phyloP scores from a whole-genome alignment of 2,329 filamentous ascomycete species.

The Akanthomyces muscarius region DNA sequence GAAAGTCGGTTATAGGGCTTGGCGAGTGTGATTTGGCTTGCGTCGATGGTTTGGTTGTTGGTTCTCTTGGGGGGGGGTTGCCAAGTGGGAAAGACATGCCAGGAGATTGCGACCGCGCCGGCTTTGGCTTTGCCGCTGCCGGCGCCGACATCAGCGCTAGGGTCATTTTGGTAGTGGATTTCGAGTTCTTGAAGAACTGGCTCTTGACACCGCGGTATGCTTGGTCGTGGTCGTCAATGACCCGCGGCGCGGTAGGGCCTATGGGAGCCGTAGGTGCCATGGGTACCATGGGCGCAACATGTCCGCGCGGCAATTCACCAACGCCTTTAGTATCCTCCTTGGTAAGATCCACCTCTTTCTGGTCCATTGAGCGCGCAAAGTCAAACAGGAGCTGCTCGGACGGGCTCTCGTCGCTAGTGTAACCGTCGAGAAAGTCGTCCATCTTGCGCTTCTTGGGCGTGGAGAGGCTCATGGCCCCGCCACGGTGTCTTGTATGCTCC shows the following conservation, averaged over 20 bases:
- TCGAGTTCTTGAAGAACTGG: neutral
- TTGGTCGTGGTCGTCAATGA: neutral
- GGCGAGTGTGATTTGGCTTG: neutral
- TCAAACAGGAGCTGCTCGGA: constrained; percentile 25
- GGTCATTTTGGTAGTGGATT: neutral
- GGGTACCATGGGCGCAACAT: neutral
- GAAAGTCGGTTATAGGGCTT: neutral
- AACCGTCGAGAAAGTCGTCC: constrained; percentile 17
- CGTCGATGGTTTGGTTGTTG: neutral
- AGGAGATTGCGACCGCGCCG: neutral
- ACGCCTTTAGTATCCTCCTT: neutral
- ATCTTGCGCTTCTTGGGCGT: constrained; percentile 33
- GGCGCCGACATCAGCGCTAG: neutral
- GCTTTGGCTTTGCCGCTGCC: neutral
- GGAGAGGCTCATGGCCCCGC: constrained; percentile 32
- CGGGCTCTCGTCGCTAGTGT: constrained; percentile 22
- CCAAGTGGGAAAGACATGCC: neutral
- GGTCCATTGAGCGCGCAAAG: neutral
- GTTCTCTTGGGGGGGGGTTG: neutral
- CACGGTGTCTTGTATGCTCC: constrained; percentile 25
- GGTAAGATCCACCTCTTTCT: neutral
- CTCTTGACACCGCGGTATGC: neutral
- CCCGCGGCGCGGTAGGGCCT: neutral
- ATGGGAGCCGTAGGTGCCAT: neutral
- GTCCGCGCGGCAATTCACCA: no score